Conservation (phyloP, 768 basidiomycete genomes). For the Piloderma croceum region DNA sequence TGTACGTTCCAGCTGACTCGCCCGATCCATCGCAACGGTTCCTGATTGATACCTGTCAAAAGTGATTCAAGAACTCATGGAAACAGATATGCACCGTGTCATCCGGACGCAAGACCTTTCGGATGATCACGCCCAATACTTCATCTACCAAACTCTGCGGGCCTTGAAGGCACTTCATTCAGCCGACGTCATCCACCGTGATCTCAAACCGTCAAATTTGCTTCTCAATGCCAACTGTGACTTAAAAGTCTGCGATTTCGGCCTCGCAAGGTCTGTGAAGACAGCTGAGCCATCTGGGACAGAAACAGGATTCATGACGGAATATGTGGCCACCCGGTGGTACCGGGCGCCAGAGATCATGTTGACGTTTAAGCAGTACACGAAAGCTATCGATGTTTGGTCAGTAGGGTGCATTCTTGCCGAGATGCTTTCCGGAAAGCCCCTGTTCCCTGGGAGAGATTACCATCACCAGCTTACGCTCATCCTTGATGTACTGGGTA, state of each 20-base stretch:
- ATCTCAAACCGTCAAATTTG: constrained; percentile 95
- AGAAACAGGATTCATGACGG: constrained; percentile 88
- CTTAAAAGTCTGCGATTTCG: constrained; percentile 93
- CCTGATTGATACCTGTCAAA: constrained; percentile 9
- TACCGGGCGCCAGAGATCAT: constrained; percentile 99
- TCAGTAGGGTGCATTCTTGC: constrained; percentile 86
- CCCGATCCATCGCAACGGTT: constrained; percentile 1
- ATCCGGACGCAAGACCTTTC: constrained; percentile 92
- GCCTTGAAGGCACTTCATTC: constrained; percentile 95
- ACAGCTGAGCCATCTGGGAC: constrained; percentile 82
- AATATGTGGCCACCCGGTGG: constrained; percentile 98
- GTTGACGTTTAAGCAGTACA: constrained; percentile 98
- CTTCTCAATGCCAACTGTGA: constrained; percentile 98
- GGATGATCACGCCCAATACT: constrained; percentile 93
- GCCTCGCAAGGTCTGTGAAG: constrained; percentile 84
- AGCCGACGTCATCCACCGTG: constrained; percentile 93
- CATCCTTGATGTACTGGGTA: constrained; percentile 95
- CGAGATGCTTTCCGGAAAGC: constrained; percentile 96
- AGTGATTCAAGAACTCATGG: constrained; percentile 92
- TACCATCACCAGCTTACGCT: constrained; percentile 95
- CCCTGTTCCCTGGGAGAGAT: constrained; percentile 93
- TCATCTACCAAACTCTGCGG: constrained; percentile 90
- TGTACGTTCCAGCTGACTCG: constrained; percentile 34
- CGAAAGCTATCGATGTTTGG: constrained; percentile 91
- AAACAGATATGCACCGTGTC: constrained; percentile 95